Evolutionary conservation across 768 basidiomycete species (phyloP).

Genomic region (Kwoniella bestiolae): DNA sequence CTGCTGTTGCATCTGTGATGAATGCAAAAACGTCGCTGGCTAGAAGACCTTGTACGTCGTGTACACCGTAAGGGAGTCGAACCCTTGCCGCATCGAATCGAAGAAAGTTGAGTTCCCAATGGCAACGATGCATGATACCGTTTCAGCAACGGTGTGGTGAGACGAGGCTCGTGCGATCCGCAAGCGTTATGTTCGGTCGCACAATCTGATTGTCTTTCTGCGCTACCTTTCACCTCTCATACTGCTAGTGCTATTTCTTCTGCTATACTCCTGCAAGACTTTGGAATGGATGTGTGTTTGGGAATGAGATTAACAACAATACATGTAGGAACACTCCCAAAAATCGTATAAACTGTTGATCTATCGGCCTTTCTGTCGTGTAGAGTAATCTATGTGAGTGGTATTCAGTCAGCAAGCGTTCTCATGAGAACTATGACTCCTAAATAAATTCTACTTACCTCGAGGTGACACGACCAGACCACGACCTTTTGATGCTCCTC

Average conservation of each 20-base stretch:
- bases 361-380: slow-evolving; percentile 72
- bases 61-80: neutral
- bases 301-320: too few species aligned
- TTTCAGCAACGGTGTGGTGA: neutral
- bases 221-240: too few species aligned
- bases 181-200: neutral
- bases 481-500: slow-evolving; percentile 95
- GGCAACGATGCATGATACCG: neutral
- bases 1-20: too few species aligned
- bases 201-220: neutral
- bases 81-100: neutral
- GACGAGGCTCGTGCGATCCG: neutral
- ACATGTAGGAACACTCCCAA: too few species aligned
- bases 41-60: too few species aligned
- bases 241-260: too few species aligned
- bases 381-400: slow-evolving; percentile 70
- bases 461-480: slow-evolving; percentile 97
- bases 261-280: too few species aligned
- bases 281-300: too few species aligned
- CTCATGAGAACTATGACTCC: neutral
- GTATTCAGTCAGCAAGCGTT: neutral
- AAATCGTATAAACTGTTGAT: neutral
- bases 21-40: too few species aligned
- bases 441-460: slow-evolving; percentile 63
- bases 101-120: too few species aligned